Conservation (phyloP, 2,329 filamentous ascomycete genomes). For the Claviceps monticola region DNA sequence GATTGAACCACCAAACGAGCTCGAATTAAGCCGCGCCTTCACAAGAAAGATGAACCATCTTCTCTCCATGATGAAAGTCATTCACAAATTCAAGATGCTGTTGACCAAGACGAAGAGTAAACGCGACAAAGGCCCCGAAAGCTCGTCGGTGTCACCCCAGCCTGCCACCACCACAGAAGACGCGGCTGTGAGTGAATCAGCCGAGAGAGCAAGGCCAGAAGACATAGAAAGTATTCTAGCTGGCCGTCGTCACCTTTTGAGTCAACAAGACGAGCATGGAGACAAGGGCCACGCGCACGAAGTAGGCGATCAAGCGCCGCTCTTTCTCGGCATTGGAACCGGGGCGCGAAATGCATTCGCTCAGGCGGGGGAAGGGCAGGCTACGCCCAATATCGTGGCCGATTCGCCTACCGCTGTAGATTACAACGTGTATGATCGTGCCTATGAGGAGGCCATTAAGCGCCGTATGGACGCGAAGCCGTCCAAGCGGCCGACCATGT, state of each 20-base stretch:
- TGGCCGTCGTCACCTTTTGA: constrained; percentile 29
- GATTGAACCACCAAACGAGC: constrained; percentile 72
- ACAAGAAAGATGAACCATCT: constrained; percentile 81
- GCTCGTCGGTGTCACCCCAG: not conserved
- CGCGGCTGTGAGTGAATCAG: constrained; percentile 10
- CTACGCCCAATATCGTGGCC: constrained; percentile 44
- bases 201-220: constrained; percentile 27
- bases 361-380: constrained; percentile 22
- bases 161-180: not conserved
- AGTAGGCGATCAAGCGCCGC: constrained; percentile 43
- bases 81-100: constrained; percentile 72
- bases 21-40: constrained; percentile 82
- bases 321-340: constrained; percentile 66
- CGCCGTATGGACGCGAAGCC: constrained; percentile 47
- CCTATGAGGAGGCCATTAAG: constrained; percentile 66
- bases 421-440: constrained; percentile 77
- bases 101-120: constrained; percentile 26
- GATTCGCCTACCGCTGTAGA: constrained; percentile 78
- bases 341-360: constrained; percentile 37
- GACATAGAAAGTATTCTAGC: constrained; percentile 36
- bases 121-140: constrained; percentile 5
- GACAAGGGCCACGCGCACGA: constrained; percentile 36
- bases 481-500: constrained; percentile 29
- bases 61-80: constrained; percentile 81
- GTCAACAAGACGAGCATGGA: constrained; percentile 26